phyloP scores from a whole-genome alignment of 2,329 filamentous ascomycete genomes.

The Sporothrix humicola region DNA sequence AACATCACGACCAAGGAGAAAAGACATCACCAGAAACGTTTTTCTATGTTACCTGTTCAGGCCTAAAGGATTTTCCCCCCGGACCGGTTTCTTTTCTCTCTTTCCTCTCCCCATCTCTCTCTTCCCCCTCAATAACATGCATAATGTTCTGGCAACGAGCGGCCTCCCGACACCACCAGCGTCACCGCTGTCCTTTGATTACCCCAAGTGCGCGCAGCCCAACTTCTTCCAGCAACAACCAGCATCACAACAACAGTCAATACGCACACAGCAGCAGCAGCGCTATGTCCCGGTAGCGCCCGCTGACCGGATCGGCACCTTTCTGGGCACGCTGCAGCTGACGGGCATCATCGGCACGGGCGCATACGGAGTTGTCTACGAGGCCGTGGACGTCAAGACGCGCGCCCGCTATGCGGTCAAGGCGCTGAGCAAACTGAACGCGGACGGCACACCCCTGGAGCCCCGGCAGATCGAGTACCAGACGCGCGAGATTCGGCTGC shows the following conservation, averaged over 20 bases:
- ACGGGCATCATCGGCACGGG: conserved; percentile 87
- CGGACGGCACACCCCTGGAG: conserved; percentile 74
- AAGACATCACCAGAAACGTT: not conserved
- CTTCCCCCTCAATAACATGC: conserved; percentile 55
- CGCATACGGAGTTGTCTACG: conserved; percentile 96
- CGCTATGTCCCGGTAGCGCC: conserved; percentile 65
- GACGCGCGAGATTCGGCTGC: conserved; percentile 87
- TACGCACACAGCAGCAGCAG: conserved; percentile 44
- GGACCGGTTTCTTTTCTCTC: conserved; percentile 17
- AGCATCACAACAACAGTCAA: conserved; percentile 47
- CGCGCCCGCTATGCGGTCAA: conserved; percentile 91
- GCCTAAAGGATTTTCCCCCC: not conserved
- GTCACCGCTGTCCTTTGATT: conserved; percentile 59
- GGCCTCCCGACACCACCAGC: conserved; percentile 65
- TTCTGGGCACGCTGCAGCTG: conserved; percentile 83
- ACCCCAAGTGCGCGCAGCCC: conserved; percentile 53
- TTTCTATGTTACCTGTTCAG: conserved; percentile 16
- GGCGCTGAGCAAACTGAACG: conserved; percentile 89
- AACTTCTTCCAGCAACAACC: conserved; percentile 43
- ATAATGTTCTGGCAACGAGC: conserved; percentile 60
- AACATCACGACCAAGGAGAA: not conserved
- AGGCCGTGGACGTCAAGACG: conserved; percentile 81
- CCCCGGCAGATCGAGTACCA: conserved; percentile 87
- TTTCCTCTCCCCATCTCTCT: conserved; percentile 22
- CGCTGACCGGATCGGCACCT: conserved; percentile 83